phyloP scores from a whole-genome alignment of 805 yeast species.

The Cyberlindnera mycetangii region DNA sequence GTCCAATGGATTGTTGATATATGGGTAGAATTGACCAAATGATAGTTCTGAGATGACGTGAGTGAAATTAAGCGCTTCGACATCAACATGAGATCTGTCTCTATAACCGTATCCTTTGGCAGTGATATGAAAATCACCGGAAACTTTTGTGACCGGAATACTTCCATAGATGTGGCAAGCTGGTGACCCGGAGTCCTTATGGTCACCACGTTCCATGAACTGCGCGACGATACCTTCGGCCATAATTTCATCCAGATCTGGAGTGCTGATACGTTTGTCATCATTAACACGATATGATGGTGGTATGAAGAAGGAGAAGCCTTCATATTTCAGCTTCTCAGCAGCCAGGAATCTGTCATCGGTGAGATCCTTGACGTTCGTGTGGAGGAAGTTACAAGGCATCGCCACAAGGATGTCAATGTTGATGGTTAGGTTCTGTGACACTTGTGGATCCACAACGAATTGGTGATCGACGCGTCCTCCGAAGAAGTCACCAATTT shows the following conservation, averaged over 20 bases:
- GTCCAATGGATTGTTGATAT: conserved; percentile 84
- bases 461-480: conserved; percentile 80
- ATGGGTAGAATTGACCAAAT: conserved; percentile 88
- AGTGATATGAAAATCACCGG: conserved; percentile 82
- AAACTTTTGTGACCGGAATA: conserved; percentile 79
- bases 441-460: conserved; percentile 60
- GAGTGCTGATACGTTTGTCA: conserved; percentile 46
- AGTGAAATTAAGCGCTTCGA: conserved; percentile 65
- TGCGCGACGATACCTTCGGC: conserved; percentile 66
- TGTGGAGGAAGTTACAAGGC: conserved; percentile 76
- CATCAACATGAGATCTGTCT: conserved; percentile 41
- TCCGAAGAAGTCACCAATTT: conserved; percentile 79
- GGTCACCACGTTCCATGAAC: conserved; percentile 43
- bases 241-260: conserved; percentile 64
- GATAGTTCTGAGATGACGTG: conserved; percentile 86
- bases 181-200: conserved; percentile 48
- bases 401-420: conserved; percentile 76
- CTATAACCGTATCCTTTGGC: conserved; percentile 68
- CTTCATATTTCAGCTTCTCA: conserved; percentile 71
- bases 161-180: conserved; percentile 87
- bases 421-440: conserved; percentile 63
- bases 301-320: conserved; percentile 56
- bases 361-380: conserved; percentile 75
- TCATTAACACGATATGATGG: conserved; percentile 42
- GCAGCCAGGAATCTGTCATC: conserved; percentile 76